Conservation (phyloP, 306 rosid genomes). For the Quercus alba region DNA sequence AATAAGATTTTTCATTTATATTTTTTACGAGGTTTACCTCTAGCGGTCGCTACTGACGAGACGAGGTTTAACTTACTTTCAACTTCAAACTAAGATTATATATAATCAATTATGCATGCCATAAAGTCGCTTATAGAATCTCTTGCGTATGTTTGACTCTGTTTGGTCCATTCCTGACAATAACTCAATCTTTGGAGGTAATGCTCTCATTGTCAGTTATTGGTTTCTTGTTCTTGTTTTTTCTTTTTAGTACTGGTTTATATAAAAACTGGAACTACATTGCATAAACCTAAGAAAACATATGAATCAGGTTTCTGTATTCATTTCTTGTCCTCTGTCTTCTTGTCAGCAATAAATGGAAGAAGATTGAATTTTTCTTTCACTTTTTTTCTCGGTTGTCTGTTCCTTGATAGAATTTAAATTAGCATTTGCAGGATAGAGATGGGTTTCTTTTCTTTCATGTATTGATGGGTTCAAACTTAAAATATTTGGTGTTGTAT, state of each 20-base stretch:
- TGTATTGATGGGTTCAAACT: no score
- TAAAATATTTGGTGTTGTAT: neutral
- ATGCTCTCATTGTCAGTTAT: neutral
- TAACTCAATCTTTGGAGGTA: neutral
- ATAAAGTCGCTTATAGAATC: neutral
- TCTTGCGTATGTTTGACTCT: neutral
- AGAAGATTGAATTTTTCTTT: neutral
- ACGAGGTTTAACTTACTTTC: no score
- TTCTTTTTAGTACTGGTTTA: neutral
- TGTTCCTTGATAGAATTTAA: neutral
- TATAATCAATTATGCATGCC: neutral
- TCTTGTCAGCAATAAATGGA: neutral
- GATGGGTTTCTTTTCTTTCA: neutral
- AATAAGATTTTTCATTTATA: no score
- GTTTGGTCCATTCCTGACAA: neutral
- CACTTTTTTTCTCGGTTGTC: neutral
- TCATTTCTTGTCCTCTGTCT: neutral
- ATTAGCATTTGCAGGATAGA: neutral
- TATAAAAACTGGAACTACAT: neutral
- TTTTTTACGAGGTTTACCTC: no score
- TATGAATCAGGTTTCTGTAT: neutral
- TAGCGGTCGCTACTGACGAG: no score
- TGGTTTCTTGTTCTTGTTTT: neutral
- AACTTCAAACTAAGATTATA: neutral
- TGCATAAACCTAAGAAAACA: neutral